Evolutionary conservation across 371 early-diverging fungal genomes (phyloP).

Genomic region (Blastocladiella emersonii): DNA sequence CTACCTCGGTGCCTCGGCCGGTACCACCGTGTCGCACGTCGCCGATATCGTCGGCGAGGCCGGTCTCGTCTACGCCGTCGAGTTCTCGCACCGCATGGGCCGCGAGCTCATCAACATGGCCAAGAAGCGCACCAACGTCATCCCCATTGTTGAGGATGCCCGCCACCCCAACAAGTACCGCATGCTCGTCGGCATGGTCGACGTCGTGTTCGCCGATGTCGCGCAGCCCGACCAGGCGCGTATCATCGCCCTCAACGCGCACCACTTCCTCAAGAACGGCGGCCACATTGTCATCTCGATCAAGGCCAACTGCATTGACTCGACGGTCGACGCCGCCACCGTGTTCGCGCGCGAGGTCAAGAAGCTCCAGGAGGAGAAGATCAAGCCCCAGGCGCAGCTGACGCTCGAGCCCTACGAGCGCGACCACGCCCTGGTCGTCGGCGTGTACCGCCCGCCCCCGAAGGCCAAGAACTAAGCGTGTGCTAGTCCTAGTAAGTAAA

Average conservation of each 20-base stretch:
- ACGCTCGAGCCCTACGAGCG: slow-evolving; percentile 99
- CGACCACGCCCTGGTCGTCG: slow-evolving; percentile 99
- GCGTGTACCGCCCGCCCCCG: slow-evolving; percentile 48
- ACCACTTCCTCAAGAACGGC: slow-evolving; percentile 96
- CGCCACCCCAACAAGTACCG: slow-evolving; percentile 99
- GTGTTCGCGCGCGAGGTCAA: slow-evolving; percentile 99
- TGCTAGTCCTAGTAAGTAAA: neutral
- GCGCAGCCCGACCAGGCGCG: slow-evolving; percentile 99
- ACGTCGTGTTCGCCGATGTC: slow-evolving; percentile 99
- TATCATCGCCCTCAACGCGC: slow-evolving; percentile 98
- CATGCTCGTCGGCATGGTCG: slow-evolving; percentile 99
- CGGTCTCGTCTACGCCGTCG: slow-evolving; percentile 98
- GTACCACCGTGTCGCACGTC: slow-evolving; percentile 99
- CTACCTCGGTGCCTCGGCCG: slow-evolving; percentile 97
- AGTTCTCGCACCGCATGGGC: slow-evolving; percentile 99
- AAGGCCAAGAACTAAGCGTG: neutral
- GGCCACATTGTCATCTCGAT: slow-evolving; percentile 99
- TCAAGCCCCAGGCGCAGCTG: slow-evolving; percentile 99
- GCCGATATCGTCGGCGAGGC: slow-evolving; percentile 36
- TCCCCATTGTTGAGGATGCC: slow-evolving; percentile 99
- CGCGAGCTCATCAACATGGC: slow-evolving; percentile 99
- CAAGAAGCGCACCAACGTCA: slow-evolving; percentile 99
- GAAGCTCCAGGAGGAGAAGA: slow-evolving; percentile 94
- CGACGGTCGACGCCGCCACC: slow-evolving; percentile 92
- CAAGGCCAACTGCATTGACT: slow-evolving; percentile 99